Base-by-base conservation (phyloP, 1,139 yeast genomes). In the Groenewaldozyma sp. region DNA sequence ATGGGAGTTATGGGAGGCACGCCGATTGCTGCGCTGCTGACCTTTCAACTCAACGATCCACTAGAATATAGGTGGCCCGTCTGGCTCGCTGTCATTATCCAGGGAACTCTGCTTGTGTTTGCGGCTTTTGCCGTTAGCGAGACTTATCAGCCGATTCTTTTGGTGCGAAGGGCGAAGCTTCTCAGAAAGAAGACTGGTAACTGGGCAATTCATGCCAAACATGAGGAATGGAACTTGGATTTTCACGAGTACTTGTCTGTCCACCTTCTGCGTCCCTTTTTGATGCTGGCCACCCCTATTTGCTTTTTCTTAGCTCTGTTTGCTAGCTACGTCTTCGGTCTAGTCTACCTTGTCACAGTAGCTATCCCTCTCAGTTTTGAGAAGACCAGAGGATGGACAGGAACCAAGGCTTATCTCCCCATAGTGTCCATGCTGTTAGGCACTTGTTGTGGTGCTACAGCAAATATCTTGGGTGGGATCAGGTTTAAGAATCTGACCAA, bases 1-100 rank as follows among this genome's bases (percentile, higher is more conserved):
- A 63, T 77, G 4, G 94, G 93, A 1, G 87, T 93, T 0, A 73
- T 80, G 1, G 53, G 80, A 14, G 87, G 91, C 0, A 87, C 87
- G 4, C 56, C 81, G 6, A 71, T 79, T 13, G 71, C 77, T 45
- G 86, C 88, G 0, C 74, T 80, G 41, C 70, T 83, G 36, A 68
- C 65, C 60, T 76, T 62, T 55, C 13, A n/a, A 24, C 14, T 16
- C 10, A 45, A 72, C 43, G 67, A 67, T 3, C 62, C 63, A 42
- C 63, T 70, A 44, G 26, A 22, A 22, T 81, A 62, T 70, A 73
- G 68, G 65, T 73, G 73, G 86, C 69, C 63, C 58, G 65, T 71
- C 36, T 74, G 83, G 71, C 73, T 79, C n/a, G 66, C 77, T 39
- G 65, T 78, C 62, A 78, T 82, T 3, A 70, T 77, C 44, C 75